Conservation (phyloP, 306 rosid genomes). For the Pachyrhizus erosus region DNA sequence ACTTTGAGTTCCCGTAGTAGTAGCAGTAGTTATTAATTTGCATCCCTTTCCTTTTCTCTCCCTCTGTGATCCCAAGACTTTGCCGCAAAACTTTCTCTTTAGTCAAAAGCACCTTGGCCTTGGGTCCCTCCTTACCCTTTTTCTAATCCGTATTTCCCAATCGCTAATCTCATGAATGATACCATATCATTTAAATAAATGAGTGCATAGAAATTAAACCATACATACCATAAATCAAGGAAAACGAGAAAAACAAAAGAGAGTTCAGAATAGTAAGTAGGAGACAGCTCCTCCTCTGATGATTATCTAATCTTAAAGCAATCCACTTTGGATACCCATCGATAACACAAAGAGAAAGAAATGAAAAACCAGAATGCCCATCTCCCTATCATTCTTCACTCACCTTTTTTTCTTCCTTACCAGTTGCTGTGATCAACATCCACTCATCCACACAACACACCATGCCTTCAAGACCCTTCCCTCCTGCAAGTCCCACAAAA, state of each 20-base stretch:
- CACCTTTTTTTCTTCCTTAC: conserved; percentile 35
- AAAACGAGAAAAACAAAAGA: conserved; percentile 21
- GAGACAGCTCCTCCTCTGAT: conserved; percentile 46
- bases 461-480: conserved; percentile 87
- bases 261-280: conserved; percentile 41
- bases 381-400: conserved; percentile 23
- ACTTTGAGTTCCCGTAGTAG: conserved; percentile 33
- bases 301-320: conserved; percentile 80
- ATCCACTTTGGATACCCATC: conserved; percentile 70
- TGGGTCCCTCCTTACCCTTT: conserved; percentile 58
- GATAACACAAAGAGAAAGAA: conserved; percentile 25
- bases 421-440: conserved; percentile 42
- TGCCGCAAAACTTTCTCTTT: conserved; percentile 56
- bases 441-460: conserved; percentile 5
- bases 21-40: neutral
- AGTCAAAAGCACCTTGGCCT: conserved; percentile 75
- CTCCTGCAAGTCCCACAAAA: conserved; percentile 64
- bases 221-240: conserved; percentile 51
- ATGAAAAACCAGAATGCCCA: conserved; percentile 47
- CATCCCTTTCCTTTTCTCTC: neutral
- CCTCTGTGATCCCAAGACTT: conserved; percentile 38
- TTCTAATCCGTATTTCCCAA: conserved; percentile 51
- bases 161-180: conserved; percentile 52
- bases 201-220: neutral
- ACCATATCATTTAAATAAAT: neutral